Percentiles rank a stretch among this genome's conserved stretches.
Evolutionary conservation across 371 early-diverging fungal genomes (phyloP).

Genomic region (Mortierella sp.): DNA sequence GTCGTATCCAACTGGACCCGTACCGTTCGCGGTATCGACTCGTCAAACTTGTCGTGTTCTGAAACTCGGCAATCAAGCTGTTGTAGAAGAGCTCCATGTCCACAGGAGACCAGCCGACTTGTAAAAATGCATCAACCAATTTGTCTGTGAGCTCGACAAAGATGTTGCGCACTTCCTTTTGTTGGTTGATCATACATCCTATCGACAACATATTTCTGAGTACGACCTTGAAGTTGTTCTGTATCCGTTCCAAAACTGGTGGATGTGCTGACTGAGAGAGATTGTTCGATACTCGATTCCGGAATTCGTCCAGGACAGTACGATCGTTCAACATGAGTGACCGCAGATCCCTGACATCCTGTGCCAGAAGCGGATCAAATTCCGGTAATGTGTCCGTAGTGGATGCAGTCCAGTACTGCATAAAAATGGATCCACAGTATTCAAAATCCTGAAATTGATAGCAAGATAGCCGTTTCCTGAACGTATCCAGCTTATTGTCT

Average conservation of each 20-base stretch:
- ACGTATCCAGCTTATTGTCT: slow-evolving; percentile 69
- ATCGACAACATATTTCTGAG: slow-evolving; percentile 62
- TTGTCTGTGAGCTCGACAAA: slow-evolving; percentile 64
- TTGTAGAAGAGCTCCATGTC: slow-evolving; percentile 42
- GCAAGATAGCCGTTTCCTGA: slow-evolving; percentile 64
- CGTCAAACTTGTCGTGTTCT: slow-evolving; percentile 26
- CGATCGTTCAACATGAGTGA: slow-evolving; percentile 45
- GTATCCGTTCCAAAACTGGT: slow-evolving; percentile 50
- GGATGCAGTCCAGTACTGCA: slow-evolving; percentile 50
- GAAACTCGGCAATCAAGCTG: slow-evolving; percentile 30
- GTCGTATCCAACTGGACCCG: slow-evolving; percentile 46
- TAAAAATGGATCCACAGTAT: slow-evolving; percentile 58
- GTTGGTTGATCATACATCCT: slow-evolving; percentile 59
- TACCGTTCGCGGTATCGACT: slow-evolving; percentile 47
- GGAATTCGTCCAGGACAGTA: slow-evolving; percentile 43
- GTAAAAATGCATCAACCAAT: slow-evolving; percentile 59
- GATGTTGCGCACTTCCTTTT: slow-evolving; percentile 67
- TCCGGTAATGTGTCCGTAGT: slow-evolving; percentile 49
- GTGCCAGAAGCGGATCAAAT: slow-evolving; percentile 57
- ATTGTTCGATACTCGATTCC: slow-evolving; percentile 43
- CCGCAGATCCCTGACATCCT: slow-evolving; percentile 48
- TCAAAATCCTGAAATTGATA: slow-evolving; percentile 65
- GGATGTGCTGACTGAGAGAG: slow-evolving; percentile 44
- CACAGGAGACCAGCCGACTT: slow-evolving; percentile 45
- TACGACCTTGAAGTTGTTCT: slow-evolving; percentile 51